Evolutionary conservation across 345 rosid species (phyloP), one percentile per base, ranked within the genome.

Genomic region (Excoecaria agallocha): DNA sequence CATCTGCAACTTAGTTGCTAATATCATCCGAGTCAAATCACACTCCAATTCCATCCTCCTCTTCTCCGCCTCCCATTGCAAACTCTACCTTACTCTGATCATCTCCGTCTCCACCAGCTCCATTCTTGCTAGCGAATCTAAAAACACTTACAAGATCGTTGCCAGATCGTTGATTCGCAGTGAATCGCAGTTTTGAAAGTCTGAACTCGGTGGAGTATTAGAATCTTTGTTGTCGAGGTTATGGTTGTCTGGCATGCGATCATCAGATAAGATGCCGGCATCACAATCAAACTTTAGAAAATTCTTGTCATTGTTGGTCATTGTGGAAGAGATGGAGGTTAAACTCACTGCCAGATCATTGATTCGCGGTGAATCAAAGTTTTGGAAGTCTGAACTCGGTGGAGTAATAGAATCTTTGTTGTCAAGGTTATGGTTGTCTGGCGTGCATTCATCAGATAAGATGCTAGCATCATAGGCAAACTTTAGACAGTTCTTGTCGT

Each of bases 41-140:
- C 76, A 69, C 77, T 88, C 90, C 65, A 76, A n/a, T 55, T 89
- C 89, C 68, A 69, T 61, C 77, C 86, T 77, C 70, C 77, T 55
- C 75, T 84, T 85, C 82, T 86, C 88, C 20, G 81, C 84, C 75
- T 88, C 91, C 59, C 81, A 70, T 69, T 88, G 67, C 35, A 79
- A 74, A 25, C 84, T 85, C 69, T 91, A 91, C 57, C 86, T 82
- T 22, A 90, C 86, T 75, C 83, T 84, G 59, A 83, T 71, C 89
- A 88, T 86, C 88, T 91, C 91, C 83, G 74, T 76, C 86, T 86
- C 91, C 15, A 80, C 86, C 24, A 71, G 39, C 68, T 89, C 84
- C 72, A 75, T 85, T 55, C 85, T 80, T 64, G 81, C 77, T 62
- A 88, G 37, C 54, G 89, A 85, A 76, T 91, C 92, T 11, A 87